Evolutionary conservation across 1,284 basidiomycete species (phyloP), one percentile per base, ranked within the genome.

Genomic region (Sporisorium graminicola): DNA sequence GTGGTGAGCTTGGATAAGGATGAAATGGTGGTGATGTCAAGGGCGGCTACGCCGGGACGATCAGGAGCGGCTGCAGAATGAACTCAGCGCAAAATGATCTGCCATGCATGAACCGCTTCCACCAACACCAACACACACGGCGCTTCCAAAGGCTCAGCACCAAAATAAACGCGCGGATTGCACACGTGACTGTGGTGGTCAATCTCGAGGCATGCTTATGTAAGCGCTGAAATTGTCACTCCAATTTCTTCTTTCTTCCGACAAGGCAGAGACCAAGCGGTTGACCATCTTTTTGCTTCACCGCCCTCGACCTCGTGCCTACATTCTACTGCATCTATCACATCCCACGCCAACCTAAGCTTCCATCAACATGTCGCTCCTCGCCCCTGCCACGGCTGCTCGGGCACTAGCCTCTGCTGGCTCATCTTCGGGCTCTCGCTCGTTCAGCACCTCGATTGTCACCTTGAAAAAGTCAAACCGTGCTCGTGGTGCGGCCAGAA

Each of bases 391-490:
- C 6, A 49, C 44, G 2, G 60, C 54, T 22, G 29, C 40, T 6
- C 46, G 64, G 33, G 64, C 56, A 22, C 49, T 72, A 18, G 58
- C 64, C 12, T 59, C 57, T 9, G 54, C 69, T 33, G 58, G 64
- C 29, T 68, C 65, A 13, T 50, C 61, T 14, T 67, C 61, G n/a
- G 40, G 57, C 37, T 58, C 57, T 26, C 73, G 73, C 55, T 52
- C 55, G 18, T 75, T 80, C 52, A 67, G 66, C 64, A 74, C 73
- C 10, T 63, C 72, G 35, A 31, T 65, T 12, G 47, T 57, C 44
- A 47, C 60, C 4, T 46, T 52, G 50, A 78, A 77, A 49, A 82
- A 82, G 70, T 76, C 72, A 3, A 65, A 66, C 53, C 74, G 77
- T 18, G 77, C 67, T 49, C 75, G 75, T n/a, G 78, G 80, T 27